Base-by-base conservation (phyloP, 169 alveolate genomes). In the Plasmodium gonderi region DNA sequence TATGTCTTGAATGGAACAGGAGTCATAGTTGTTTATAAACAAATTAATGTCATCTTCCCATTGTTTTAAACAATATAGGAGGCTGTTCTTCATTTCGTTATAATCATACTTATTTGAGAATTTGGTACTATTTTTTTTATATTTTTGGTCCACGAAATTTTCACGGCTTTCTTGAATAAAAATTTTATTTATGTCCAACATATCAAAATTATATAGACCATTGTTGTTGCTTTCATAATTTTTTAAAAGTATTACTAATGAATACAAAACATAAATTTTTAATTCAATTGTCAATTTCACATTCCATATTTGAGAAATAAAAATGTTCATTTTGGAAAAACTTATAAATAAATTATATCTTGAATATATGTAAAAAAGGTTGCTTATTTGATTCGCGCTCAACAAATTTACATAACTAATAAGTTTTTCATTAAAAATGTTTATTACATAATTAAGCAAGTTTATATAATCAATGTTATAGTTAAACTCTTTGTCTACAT, bases 201-300 rank as follows among this genome's bases (percentile, higher is more conserved):
- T 8, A 78, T 87, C 44, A 87, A 76, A 87, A 76, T 65, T 51
- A 64, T 75, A 87, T 12, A 75, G n/a, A 60, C 72, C 72, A 60
- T 36, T 51, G 36, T 33, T 64, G 79, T 51, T 87, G 54, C 47
- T 64, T 87, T 87, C 93, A 74, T 76, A 76, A 87, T 87, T 87
- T 76, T 87, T 87, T 60, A 87, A 87, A 60, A 87, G 89, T 42
- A 87, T 75, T 44, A 83, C 29, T 26, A 87, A 87, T 5, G 93
- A 87, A 87, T 87, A 87, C 23, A 87, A 44, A 51, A 87, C 36
- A 23, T 87, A 87, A 54, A 87, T 87, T 87, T 87, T 87, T 87
- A 87, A 60, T 31, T 87, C 90, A 12, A 4, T 65, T 33, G 89
- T 11, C 36, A 87, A 67, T 42, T 75, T 40, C 78, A 87, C 45